Evolutionary conservation across 139 green algal species (phyloP).

Genomic region (Micractinium sp.): DNA sequence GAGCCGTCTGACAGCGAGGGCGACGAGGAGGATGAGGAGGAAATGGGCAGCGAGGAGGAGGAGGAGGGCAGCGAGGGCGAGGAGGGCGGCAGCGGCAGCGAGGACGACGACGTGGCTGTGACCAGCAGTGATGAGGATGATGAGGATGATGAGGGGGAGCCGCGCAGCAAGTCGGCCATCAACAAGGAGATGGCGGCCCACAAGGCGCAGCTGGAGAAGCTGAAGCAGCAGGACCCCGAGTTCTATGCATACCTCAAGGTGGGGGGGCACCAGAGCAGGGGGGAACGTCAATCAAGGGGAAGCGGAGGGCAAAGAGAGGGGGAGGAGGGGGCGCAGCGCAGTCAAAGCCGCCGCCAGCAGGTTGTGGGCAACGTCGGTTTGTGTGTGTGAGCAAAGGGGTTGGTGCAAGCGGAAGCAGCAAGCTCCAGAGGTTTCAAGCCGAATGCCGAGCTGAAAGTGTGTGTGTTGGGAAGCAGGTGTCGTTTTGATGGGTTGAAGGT

Average conservation of each 20-base stretch:
- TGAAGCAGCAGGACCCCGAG: conserved; percentile 90
- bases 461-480: not conserved
- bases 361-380: too few species aligned
- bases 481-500: too few species aligned
- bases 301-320: not conserved
- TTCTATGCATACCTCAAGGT: conserved; percentile 89
- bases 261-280: not conserved
- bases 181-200: conserved; percentile 63
- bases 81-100: conserved; percentile 14
- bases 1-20: not conserved
- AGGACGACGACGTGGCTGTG: not conserved
- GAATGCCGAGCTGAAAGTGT: not conserved
- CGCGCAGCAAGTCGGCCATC: conserved; percentile 29
- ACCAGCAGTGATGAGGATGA: not conserved
- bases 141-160: not conserved
- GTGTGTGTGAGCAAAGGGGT: not conserved
- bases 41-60: not conserved
- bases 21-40: not conserved
- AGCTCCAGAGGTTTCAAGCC: not conserved
- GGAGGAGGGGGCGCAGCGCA: not conserved
- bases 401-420: not conserved
- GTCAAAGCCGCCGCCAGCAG: too few species aligned
- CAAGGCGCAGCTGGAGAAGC: conserved; percentile 83
- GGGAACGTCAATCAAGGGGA: not conserved
- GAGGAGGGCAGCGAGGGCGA: conserved; percentile 16